Conservation (phyloP, 2,329 filamentous ascomycete species). For the Beauveria sp. region DNA sequence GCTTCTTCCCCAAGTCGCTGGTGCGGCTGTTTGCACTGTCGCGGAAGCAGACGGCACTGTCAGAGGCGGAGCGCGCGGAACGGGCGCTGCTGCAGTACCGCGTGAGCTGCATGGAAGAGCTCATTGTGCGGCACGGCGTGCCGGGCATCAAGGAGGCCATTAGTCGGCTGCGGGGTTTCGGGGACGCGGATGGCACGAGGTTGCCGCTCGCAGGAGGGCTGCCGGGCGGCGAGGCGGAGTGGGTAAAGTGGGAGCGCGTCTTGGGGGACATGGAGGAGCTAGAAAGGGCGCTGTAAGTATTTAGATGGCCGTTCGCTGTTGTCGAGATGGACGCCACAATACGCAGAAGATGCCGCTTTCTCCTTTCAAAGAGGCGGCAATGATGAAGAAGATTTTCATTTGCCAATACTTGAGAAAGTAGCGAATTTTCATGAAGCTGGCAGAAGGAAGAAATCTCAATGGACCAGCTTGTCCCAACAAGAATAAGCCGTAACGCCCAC, state of each 20-base stretch:
- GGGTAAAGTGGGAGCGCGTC: constrained; percentile 43
- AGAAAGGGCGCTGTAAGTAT: constrained; percentile 25
- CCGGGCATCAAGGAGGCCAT: constrained; percentile 60
- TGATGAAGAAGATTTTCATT: too few relatives aligned
- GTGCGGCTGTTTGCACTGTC: constrained; percentile 48
- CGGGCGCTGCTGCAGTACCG: constrained; percentile 51
- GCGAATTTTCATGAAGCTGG: too few relatives aligned
- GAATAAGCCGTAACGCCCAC: not conserved
- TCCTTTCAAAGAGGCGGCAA: too few relatives aligned
- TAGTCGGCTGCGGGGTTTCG: constrained; percentile 49
- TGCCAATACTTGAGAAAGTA: too few relatives aligned
- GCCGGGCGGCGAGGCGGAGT: constrained; percentile 48
- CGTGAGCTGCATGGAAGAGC: constrained; percentile 54
- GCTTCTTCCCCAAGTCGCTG: constrained; percentile 55
- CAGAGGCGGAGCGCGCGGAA: constrained; percentile 38
- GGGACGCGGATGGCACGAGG: constrained; percentile 51
- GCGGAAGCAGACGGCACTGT: constrained; percentile 13
- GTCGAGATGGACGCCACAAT: too few relatives aligned
- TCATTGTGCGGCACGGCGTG: constrained; percentile 51
- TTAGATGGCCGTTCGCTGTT: not conserved
- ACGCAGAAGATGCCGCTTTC: too few relatives aligned
- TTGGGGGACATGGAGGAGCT: constrained; percentile 36
- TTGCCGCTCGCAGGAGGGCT: constrained; percentile 52
- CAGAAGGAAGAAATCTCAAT: not conserved
- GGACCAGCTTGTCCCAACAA: not conserved